phyloP scores from a whole-genome alignment of 331 rosid species.

The Saraca asoca region DNA sequence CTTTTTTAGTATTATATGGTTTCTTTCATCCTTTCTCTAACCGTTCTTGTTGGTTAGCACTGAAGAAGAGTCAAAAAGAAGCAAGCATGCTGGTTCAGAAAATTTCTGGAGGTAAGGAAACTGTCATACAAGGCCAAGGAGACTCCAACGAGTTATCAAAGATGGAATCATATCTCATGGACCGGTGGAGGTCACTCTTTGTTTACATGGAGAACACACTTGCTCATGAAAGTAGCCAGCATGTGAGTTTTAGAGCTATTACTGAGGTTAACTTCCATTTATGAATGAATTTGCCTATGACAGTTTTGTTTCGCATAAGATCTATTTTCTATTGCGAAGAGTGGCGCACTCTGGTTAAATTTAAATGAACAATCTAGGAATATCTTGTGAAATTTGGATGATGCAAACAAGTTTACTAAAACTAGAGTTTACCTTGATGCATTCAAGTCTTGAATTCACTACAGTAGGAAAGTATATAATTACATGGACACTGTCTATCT shows the following conservation, averaged over 20 bases:
- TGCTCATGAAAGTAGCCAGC: constrained; percentile 61
- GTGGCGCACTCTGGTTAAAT: neutral
- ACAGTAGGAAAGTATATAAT: neutral
- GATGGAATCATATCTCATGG: constrained; percentile 61
- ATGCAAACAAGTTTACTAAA: too few species aligned
- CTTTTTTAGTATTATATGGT: neutral
- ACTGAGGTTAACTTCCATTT: constrained; percentile 20
- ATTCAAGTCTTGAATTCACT: neutral
- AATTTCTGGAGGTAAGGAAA: constrained; percentile 53
- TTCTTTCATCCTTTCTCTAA: neutral
- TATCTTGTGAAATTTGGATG: neutral
- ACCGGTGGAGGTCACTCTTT: constrained; percentile 87
- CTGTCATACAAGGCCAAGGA: constrained; percentile 36
- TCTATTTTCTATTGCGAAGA: constrained; percentile 5
- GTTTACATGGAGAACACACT: constrained; percentile 63
- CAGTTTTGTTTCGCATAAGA: neutral
- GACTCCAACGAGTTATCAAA: constrained; percentile 41
- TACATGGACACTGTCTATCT: neutral
- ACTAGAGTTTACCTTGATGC: neutral
- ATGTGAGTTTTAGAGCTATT: constrained; percentile 60
- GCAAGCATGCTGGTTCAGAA: constrained; percentile 58
- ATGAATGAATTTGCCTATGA: constrained; percentile 14
- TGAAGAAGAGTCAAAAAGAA: constrained; percentile 85
- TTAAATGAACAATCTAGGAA: neutral
- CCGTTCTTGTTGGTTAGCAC: constrained; percentile 41